phyloP scores from a whole-genome alignment of 768 basidiomycete species.

The Lentinula lateritia region DNA sequence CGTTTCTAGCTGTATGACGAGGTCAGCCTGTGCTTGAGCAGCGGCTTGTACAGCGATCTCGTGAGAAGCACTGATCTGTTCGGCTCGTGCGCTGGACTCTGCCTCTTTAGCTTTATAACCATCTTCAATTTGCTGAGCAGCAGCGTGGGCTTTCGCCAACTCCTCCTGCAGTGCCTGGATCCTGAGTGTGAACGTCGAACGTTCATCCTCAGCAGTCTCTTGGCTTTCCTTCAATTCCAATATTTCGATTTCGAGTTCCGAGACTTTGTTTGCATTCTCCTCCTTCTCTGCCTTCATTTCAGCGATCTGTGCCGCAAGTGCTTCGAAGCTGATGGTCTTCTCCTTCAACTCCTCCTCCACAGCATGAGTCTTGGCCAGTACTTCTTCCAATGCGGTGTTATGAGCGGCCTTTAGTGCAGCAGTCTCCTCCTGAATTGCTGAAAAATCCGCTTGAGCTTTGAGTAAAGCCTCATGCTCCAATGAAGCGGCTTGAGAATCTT shows the following conservation, averaged over 20 bases:
- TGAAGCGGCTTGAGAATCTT: conserved; percentile 41
- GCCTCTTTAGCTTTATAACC: conserved; percentile 43
- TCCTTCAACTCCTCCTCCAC: conserved; percentile 46
- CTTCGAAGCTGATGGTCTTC: conserved; percentile 35
- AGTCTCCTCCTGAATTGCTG: conserved; percentile 46
- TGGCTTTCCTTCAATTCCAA: conserved; percentile 69
- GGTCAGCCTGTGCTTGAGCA: conserved; percentile 35
- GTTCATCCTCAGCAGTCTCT: conserved; percentile 60
- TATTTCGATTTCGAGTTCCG: conserved; percentile 78
- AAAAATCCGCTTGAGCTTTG: conserved; percentile 59
- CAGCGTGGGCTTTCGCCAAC: conserved; percentile 39
- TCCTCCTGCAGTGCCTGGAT: conserved; percentile 52
- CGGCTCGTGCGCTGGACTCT: conserved; percentile 33
- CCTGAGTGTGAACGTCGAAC: conserved; percentile 34
- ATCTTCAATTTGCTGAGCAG: conserved; percentile 42
- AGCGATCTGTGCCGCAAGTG: conserved; percentile 43
- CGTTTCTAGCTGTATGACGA: conserved; percentile 37
- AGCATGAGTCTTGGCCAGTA: conserved; percentile 36
- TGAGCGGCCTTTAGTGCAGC: conserved; percentile 48
- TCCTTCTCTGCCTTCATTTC: conserved; percentile 61
- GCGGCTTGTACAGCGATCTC: conserved; percentile 39
- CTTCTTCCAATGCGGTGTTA: conserved; percentile 40
- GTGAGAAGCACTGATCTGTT: conserved; percentile 37
- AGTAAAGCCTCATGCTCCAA: conserved; percentile 59
- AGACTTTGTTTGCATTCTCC: conserved; percentile 64